Conservation (phyloP, 495 filamentous ascomycete genomes). For the Sordaria brevicollis region DNA sequence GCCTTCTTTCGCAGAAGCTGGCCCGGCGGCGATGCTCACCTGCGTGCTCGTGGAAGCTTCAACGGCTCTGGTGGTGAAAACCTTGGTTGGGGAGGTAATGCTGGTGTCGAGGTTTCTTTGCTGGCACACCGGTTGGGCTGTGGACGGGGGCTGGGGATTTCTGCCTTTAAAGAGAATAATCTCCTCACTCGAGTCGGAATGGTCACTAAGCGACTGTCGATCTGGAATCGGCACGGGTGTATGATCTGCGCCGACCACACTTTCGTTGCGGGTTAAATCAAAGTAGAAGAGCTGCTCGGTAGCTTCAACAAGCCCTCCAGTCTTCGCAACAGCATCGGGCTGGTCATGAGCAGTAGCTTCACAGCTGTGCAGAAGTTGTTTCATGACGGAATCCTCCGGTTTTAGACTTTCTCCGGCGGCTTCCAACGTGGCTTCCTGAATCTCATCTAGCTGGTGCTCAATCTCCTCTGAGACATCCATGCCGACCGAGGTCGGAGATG, state of each 20-base stretch:
- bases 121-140: not conserved
- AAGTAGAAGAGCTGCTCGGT: slow-evolving; percentile 14
- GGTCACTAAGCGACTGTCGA: slow-evolving; percentile 22
- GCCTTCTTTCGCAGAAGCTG: not conserved
- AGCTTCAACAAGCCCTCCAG: not conserved
- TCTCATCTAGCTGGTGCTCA: not conserved
- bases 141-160: slow-evolving; percentile 8
- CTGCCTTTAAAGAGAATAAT: slow-evolving; percentile 57
- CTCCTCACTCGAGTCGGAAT: slow-evolving; percentile 52
- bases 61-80: not conserved
- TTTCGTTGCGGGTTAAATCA: slow-evolving; percentile 14
- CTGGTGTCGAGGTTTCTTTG: not conserved
- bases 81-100: not conserved
- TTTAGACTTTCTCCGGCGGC: not conserved
- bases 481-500: not conserved
- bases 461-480: not conserved
- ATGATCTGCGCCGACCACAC: not conserved
- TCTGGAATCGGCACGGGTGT: slow-evolving; percentile 2
- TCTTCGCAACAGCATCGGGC: not conserved
- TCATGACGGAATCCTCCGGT: not conserved
- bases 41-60: not conserved
- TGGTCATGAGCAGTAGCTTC: not conserved
- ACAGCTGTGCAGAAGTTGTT: not conserved
- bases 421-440: not conserved
- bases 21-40: not conserved